Conservation (phyloP, 1,284 basidiomycete species). For the Trichosporon sp. region DNA sequence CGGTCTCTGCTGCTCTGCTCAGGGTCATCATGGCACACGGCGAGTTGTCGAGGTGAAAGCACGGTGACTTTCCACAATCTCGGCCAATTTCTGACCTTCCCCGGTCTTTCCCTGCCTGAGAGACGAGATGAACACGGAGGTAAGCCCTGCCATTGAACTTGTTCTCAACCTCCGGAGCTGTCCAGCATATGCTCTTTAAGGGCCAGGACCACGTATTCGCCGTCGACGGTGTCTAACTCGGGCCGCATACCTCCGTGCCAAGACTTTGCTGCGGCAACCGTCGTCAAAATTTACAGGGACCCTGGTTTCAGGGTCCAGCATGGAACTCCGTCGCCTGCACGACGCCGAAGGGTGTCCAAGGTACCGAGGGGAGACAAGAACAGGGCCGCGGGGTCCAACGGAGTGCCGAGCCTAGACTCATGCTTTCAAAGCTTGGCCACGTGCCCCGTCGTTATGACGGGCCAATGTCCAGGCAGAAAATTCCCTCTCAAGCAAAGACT, state of each 20-base stretch:
- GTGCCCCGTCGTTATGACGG: neutral
- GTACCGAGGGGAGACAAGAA: neutral
- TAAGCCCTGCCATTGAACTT: no score
- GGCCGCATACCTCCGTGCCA: neutral
- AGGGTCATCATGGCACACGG: no score
- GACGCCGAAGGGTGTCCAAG: neutral
- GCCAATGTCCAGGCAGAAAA: no score
- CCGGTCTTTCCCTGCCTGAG: no score
- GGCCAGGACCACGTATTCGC: neutral
- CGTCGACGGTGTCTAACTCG: neutral
- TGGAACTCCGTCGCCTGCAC: slow-evolving; percentile 1
- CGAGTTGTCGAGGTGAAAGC: no score
- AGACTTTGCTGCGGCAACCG: neutral
- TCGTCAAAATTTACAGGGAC: neutral
- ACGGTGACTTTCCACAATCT: no score
- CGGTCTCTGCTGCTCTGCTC: no score
- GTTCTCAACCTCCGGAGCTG: no score
- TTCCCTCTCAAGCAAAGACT: neutral
- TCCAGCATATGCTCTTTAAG: no score
- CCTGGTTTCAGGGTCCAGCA: slow-evolving; percentile 11
- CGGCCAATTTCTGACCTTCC: no score
- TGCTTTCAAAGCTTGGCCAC: no score
- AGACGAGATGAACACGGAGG: no score
- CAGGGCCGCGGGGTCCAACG: neutral
- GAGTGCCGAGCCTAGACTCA: neutral